A percentile compares a stretch with the other conserved stretches of the same genome.
Evolutionary conservation across 805 yeast genomes (phyloP).

Genomic region (Candida tallmaniae): DNA sequence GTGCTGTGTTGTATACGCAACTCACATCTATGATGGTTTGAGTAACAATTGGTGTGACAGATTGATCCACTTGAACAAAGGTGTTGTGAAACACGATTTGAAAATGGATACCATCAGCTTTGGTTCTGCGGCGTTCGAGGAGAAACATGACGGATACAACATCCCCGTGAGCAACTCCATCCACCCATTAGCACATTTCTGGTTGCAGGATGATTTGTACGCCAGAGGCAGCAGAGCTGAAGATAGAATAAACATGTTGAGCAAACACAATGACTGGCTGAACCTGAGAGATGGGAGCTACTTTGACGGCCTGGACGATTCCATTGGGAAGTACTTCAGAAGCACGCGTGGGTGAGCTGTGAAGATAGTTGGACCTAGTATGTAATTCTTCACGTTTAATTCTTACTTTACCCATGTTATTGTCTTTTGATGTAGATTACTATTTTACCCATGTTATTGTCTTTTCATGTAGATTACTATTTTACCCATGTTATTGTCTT

Average conservation of each 20-base stretch:
- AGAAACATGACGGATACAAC: conserved; percentile 19
- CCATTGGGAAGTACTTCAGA: conserved; percentile 47
- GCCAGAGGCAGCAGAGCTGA: conserved; percentile 54
- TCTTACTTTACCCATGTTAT: no score
- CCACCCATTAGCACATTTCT: conserved; percentile 68
- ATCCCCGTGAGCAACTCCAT: conserved; percentile 48
- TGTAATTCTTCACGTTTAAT: no score
- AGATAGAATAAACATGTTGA: conserved; percentile 29
- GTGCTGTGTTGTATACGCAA: conserved; percentile 84
- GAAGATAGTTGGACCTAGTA: no score
- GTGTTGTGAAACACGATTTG: conserved; percentile 44
- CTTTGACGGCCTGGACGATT: conserved; percentile 42
- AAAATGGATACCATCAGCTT: conserved; percentile 25
- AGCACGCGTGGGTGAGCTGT: conserved; percentile 50
- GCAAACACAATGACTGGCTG: conserved; percentile 56
- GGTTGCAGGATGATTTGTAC: conserved; percentile 54
- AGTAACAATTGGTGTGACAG: conserved; percentile 81
- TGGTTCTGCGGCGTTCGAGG: conserved; percentile 5
- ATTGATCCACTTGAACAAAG: conserved; percentile 71
- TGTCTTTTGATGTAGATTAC: no score
- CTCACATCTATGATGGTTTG: conserved; percentile 95
- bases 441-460: no score
- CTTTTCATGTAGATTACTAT: no score
- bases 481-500: no score
- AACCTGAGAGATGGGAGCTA: conserved; percentile 32